Conservation (phyloP, 2,329 filamentous ascomycete species). For the Dactylellina cionopaga region DNA sequence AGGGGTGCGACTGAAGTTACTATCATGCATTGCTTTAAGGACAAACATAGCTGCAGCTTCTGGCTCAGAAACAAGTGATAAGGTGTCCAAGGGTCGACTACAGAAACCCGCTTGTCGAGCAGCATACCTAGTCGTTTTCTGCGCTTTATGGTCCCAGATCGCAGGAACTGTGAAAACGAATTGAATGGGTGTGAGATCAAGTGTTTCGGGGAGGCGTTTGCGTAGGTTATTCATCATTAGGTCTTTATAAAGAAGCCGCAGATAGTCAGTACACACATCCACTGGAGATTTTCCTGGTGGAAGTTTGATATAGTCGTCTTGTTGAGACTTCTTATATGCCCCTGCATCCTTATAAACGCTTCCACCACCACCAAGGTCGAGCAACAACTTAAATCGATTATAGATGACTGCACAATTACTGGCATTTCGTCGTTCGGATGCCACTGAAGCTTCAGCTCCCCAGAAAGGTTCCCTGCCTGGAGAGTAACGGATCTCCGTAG, state of each 20-base stretch:
- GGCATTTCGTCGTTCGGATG: slow-evolving; percentile 4
- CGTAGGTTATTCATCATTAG: slow-evolving; percentile 30
- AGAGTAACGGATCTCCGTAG: slow-evolving; percentile 52
- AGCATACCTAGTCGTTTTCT: slow-evolving; percentile 24
- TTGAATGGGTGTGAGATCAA: slow-evolving; percentile 52
- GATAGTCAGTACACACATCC: slow-evolving; percentile 45
- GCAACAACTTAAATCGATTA: slow-evolving; percentile 52
- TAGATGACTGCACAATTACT: slow-evolving; percentile 15
- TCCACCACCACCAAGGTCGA: slow-evolving; percentile 29
- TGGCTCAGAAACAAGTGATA: slow-evolving; percentile 34
- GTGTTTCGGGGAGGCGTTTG: slow-evolving; percentile 15
- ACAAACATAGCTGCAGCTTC: slow-evolving; percentile 41
- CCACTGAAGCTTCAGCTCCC: slow-evolving; percentile 25
- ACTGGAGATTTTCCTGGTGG: slow-evolving; percentile 33
- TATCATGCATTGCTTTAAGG: slow-evolving; percentile 23
- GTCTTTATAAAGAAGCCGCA: slow-evolving; percentile 42
- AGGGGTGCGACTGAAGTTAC: neutral
- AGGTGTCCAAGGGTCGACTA: slow-evolving; percentile 18
- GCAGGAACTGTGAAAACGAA: slow-evolving; percentile 54
- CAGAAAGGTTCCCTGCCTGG: slow-evolving; percentile 3
- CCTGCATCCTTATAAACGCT: neutral
- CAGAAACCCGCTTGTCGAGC: slow-evolving; percentile 26
- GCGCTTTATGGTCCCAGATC: slow-evolving; percentile 43
- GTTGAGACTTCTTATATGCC: neutral
- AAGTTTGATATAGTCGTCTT: slow-evolving; percentile 28